These are phyloP conservation scores for sunflower (Helianthus annuus) DNA, from an alignment of 129 eudicot genomes.

Conservation along the genomic window DNA sequence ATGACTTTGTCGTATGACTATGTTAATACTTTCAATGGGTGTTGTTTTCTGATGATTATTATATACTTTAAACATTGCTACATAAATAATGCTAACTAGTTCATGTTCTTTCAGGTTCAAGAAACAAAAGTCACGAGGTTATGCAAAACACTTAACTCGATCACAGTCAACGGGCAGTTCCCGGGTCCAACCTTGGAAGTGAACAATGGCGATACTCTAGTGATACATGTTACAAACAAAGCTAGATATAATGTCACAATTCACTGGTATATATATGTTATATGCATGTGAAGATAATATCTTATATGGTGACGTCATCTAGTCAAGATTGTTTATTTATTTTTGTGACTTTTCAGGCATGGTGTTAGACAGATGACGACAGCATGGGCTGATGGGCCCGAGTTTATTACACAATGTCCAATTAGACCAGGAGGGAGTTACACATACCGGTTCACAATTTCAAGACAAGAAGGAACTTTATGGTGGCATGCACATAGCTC, in stretches of 20 bases:
- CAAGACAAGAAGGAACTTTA: conserved; percentile 62
- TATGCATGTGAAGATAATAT: neutral
- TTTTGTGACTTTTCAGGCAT: conserved; percentile 40
- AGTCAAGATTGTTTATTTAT: neutral
- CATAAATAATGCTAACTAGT: too few species aligned
- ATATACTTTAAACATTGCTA: too few species aligned
- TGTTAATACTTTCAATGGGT: too few species aligned
- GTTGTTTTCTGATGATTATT: too few species aligned
- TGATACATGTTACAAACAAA: conserved; percentile 45
- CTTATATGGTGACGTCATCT: too few species aligned
- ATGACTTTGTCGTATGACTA: too few species aligned
- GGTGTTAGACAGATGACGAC: conserved; percentile 60
- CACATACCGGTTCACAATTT: conserved; percentile 51
- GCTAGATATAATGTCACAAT: conserved; percentile 57
- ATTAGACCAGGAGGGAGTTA: conserved; percentile 30
- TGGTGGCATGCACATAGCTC: conserved; percentile 16
- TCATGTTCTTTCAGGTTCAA: conserved; percentile 1
- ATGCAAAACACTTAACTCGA: conserved; percentile 47
- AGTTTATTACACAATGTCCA: conserved; percentile 32
- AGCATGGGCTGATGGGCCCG: conserved; percentile 75
- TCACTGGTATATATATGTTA: conserved; percentile 45
- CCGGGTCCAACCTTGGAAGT: conserved; percentile 37
- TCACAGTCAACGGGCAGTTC: conserved; percentile 55
- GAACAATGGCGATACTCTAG: conserved; percentile 49
- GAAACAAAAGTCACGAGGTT: conserved; percentile 41